A percentile compares a stretch with the other conserved stretches of the same genome.
phyloP scores from a whole-genome alignment of 257 asterid species.

The Nicotiana tomentosiformis region DNA sequence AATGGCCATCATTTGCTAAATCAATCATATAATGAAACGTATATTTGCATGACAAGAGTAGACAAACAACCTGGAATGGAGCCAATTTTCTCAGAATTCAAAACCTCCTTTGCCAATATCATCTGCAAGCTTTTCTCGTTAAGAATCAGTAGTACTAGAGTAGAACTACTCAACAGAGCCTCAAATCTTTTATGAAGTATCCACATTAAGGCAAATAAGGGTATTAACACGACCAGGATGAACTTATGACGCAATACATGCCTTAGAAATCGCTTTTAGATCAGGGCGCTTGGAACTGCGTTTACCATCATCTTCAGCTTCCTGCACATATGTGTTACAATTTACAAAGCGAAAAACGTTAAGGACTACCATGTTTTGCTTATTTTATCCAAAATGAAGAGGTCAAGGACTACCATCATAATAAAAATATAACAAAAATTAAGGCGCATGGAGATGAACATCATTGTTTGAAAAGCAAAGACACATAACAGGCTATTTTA shows the following conservation, averaged over 20 bases:
- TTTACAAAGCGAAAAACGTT: neutral
- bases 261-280: constrained; percentile 77
- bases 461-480: neutral
- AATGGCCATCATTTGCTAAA: neutral
- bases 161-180: neutral
- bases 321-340: constrained; percentile 34
- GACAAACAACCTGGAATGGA: constrained; percentile 64
- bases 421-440: neutral
- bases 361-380: neutral
- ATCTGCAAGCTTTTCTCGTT: constrained; percentile 45
- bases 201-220: neutral
- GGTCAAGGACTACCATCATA: neutral
- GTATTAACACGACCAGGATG: neutral
- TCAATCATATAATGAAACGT: neutral
- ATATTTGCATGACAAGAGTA: neutral
- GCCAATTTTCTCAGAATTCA: constrained; percentile 50
- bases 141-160: neutral
- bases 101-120: constrained; percentile 24
- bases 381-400: neutral
- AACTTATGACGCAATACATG: constrained; percentile 13
- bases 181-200: neutral
- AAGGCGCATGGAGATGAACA: neutral
- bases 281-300: constrained; percentile 65
- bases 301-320: constrained; percentile 26
- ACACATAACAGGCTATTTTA: neutral